phyloP scores from a whole-genome alignment of 208 protist genomes.

The Vickermania ingenoplastis region DNA sequence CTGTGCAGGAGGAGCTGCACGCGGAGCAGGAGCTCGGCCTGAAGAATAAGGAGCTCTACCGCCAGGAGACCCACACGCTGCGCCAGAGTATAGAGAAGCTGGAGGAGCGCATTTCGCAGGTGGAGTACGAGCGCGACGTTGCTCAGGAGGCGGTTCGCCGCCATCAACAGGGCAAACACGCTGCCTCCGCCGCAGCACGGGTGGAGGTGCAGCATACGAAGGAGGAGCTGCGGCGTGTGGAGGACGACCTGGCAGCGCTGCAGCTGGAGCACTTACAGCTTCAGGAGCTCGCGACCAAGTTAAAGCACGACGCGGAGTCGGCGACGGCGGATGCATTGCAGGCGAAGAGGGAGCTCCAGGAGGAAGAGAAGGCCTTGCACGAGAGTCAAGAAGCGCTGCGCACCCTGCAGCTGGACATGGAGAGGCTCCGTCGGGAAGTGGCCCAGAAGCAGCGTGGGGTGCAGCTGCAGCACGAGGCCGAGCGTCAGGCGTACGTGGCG shows the following conservation, averaged over 20 bases:
- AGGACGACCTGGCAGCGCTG: slow-evolving; percentile 22
- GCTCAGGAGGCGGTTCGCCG: slow-evolving; percentile 31
- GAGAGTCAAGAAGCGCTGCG: background rate
- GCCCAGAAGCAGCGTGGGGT: background rate
- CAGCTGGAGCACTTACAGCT: slow-evolving; percentile 14
- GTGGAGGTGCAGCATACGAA: slow-evolving; percentile 31
- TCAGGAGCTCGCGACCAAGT: slow-evolving; percentile 26
- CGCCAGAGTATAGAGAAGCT: slow-evolving; percentile 26
- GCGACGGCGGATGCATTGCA: background rate
- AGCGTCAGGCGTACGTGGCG: slow-evolving; percentile 11
- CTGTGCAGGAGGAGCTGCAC: slow-evolving; percentile 21
- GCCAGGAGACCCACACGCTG: slow-evolving; percentile 25
- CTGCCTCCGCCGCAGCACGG: slow-evolving; percentile 19
- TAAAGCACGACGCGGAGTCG: slow-evolving; percentile 21
- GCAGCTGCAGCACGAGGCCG: slow-evolving; percentile 3
- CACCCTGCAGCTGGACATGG: background rate
- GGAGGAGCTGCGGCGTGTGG: slow-evolving; percentile 18
- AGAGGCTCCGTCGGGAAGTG: background rate
- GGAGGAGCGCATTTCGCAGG: slow-evolving; percentile 14
- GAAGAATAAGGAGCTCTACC: slow-evolving; percentile 29
- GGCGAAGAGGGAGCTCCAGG: background rate
- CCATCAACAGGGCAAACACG: slow-evolving; percentile 34
- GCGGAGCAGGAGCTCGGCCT: slow-evolving; percentile 17
- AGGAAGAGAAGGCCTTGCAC: background rate
- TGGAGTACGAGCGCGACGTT: slow-evolving; percentile 30